These are phyloP conservation scores for Exophiala dermatitidis DNA, from an alignment of 2,329 filamentous ascomycete species.

Conservation along the genomic window DNA sequence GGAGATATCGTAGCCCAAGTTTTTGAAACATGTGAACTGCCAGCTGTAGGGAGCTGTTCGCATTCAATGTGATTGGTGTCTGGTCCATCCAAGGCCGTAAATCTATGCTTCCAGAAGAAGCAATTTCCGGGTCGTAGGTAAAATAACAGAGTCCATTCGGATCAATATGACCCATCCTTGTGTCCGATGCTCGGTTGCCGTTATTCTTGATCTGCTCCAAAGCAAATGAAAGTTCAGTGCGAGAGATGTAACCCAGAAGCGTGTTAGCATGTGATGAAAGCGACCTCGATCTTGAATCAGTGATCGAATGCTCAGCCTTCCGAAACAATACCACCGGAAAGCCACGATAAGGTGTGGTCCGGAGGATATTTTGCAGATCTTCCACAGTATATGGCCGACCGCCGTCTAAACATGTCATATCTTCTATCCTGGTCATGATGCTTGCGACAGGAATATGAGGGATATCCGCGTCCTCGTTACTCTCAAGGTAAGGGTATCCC, in stretches of 20 bases:
- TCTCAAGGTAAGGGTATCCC: constrained; percentile 91
- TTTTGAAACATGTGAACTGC: constrained; percentile 91
- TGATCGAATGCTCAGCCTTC: background rate
- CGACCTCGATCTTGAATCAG: constrained; percentile 2
- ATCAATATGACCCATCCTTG: constrained; percentile 39
- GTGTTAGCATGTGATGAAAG: constrained; percentile 44
- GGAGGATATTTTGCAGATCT: constrained; percentile 63
- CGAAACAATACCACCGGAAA: constrained; percentile 67
- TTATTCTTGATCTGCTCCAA: constrained; percentile 50
- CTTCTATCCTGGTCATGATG: constrained; percentile 88
- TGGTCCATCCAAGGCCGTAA: constrained; percentile 98
- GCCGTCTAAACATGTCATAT: constrained; percentile 79
- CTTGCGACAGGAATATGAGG: constrained; percentile 80
- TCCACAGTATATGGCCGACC: constrained; percentile 74
- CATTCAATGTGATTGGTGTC: constrained; percentile 84
- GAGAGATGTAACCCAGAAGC: constrained; percentile 86
- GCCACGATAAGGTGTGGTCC: constrained; percentile 70
- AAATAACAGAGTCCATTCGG: constrained; percentile 61
- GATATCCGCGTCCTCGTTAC: constrained; percentile 68
- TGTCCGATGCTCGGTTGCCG: constrained; percentile 35
- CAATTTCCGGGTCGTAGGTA: constrained; percentile 70
- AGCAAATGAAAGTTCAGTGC: constrained; percentile 80
- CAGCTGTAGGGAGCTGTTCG: constrained; percentile 69
- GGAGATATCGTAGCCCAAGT: constrained; percentile 79
- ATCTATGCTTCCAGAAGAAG: constrained; percentile 72